Evolutionary conservation across 495 filamentous ascomycete genomes (phyloP), one percentile per base, ranked within the genome.

Genomic region (Trichoderma erinaceum): DNA sequence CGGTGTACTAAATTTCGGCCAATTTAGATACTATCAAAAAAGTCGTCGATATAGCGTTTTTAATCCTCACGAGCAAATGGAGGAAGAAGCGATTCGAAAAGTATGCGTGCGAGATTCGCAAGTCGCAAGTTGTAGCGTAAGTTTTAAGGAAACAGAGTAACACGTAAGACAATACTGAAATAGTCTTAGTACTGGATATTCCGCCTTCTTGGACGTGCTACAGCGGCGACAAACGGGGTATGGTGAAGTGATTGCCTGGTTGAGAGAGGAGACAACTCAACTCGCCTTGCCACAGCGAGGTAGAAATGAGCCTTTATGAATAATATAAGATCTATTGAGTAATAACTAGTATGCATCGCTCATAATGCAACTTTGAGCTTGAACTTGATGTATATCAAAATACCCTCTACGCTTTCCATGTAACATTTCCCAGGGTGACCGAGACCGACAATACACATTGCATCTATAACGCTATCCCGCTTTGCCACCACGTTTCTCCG

Each of bases 151-250:
- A 11, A 10, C 4, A 13, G 25, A 27, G 23, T 6, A 13, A 29
- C 7, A 23, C 3, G 8, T 13, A 2, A 15, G 1, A 13, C 35
- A 12, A 25, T 18, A 25, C 65, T 66, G 29, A 66, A 41, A 3
- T 21, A 2, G 0, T 32, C 4, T 6, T 21, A 66, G 65, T 4
- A 4, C 63, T 85, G 86, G 81, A 76, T 96, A 41, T 86, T 81
- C 83, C 5, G 91, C 91, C 3, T 93, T 92, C 70, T 76, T 78
- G 66, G 81, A 82, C 67, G 86, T 92, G 7, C 70, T 96, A 58
- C 73, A 71, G 2, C 86, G 82, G 68, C 92, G 89, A 72, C 92
- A 95, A 77, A 87, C 86, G 38, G 84, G 79, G 12, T 94, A 90
- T 73, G 69, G 70, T 5, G 74, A 77, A 15, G 81, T 89, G 7